phyloP scores from a whole-genome alignment of 2,329 filamentous ascomycete species.

The Fulvia fulva region DNA sequence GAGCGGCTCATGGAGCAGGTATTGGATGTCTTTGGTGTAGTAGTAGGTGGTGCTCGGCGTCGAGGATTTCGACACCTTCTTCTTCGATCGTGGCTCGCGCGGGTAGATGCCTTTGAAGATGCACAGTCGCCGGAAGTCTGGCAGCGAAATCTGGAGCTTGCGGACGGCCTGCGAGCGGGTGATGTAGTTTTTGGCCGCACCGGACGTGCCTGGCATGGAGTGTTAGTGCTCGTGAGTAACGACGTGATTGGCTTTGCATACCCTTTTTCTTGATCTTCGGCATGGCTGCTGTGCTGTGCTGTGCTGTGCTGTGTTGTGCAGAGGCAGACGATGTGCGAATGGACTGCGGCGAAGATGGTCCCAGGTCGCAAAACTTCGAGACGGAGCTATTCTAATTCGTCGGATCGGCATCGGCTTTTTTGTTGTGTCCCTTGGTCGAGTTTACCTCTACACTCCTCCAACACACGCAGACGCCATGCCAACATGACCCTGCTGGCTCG shows the following conservation, averaged over 20 bases:
- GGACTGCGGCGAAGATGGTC: background rate
- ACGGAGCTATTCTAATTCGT: conserved; percentile 6
- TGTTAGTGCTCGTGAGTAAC: conserved; percentile 7
- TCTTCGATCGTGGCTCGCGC: conserved; percentile 92
- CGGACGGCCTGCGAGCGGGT: conserved; percentile 94
- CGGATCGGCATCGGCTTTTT: background rate
- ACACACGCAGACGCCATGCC: background rate
- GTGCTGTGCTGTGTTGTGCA: conserved; percentile 1
- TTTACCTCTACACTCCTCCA: background rate
- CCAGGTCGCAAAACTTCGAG: conserved; percentile 9
- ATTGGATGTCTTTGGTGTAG: conserved; percentile 94
- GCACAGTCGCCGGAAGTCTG: conserved; percentile 95
- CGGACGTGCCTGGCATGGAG: conserved; percentile 62
- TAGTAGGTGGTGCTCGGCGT: conserved; percentile 90
- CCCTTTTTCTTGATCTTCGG: conserved; percentile 85
- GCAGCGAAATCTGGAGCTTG: conserved; percentile 94
- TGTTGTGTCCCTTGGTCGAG: background rate
- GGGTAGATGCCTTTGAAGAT: conserved; percentile 99
- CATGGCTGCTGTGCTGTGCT: conserved; percentile 46
- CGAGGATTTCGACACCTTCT: conserved; percentile 89
- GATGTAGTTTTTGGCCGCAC: conserved; percentile 96
- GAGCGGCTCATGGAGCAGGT: conserved; percentile 92
- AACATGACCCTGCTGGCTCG: background rate
- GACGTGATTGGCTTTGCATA: conserved; percentile 29
- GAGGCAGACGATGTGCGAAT: background rate